Percentiles rank a stretch among this genome's conserved stretches.
Evolutionary conservation across 1,139 yeast species (phyloP).

Genomic region (Pichia kudriavzevii): DNA sequence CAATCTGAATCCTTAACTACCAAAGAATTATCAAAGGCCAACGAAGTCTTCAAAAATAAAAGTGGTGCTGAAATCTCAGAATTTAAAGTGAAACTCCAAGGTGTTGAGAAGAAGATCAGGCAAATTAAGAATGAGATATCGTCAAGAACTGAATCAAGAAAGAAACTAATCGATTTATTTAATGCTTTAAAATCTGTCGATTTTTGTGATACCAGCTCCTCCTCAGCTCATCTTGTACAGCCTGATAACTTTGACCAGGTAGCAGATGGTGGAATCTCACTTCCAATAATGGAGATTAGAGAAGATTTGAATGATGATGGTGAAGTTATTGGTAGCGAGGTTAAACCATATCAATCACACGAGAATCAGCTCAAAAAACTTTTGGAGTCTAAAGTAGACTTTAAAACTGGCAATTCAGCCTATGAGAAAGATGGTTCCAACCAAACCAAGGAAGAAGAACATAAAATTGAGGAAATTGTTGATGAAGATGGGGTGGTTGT

Average conservation of each 20-base stretch:
- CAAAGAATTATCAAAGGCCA: slow-evolving; percentile 14
- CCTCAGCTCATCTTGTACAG: slow-evolving; percentile 1
- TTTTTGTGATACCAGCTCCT: too few species aligned
- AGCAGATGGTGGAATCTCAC: too few species aligned
- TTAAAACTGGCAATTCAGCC: not conserved
- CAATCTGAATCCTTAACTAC: slow-evolving; percentile 11
- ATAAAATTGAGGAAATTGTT: slow-evolving; percentile 5
- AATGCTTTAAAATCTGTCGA: slow-evolving; percentile 23
- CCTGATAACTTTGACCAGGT: not conserved
- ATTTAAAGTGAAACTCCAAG: slow-evolving; percentile 34
- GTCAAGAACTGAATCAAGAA: slow-evolving; percentile 36
- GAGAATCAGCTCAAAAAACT: slow-evolving; percentile 9
- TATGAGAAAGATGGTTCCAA: not conserved
- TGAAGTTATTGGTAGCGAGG: slow-evolving; percentile 41
- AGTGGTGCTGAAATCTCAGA: slow-evolving; percentile 38
- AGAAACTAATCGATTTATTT: slow-evolving; percentile 29
- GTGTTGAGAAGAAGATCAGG: slow-evolving; percentile 33
- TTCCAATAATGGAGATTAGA: slow-evolving; percentile 72
- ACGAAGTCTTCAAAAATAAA: slow-evolving; percentile 18
- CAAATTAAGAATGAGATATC: slow-evolving; percentile 37
- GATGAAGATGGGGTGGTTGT: slow-evolving; percentile 69
- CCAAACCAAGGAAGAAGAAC: not conserved
- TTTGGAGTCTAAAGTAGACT: slow-evolving; percentile 2
- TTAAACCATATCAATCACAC: slow-evolving; percentile 26
- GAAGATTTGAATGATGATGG: slow-evolving; percentile 84